phyloP scores from a whole-genome alignment of 345 rosid species.

The Salix koriyanagi region DNA sequence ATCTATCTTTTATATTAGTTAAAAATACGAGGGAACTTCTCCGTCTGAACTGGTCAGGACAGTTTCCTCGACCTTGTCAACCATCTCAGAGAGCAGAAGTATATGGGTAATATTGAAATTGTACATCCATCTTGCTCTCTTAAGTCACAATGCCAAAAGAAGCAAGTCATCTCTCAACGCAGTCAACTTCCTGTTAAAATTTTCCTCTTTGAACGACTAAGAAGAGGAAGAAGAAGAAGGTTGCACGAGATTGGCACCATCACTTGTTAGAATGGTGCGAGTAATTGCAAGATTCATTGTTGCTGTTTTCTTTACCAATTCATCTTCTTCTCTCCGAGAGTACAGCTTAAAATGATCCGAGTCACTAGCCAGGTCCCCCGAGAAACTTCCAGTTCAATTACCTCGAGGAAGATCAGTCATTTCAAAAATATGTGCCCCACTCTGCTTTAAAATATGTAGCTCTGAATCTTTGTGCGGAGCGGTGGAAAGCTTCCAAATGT shows the following conservation, averaged over 20 bases:
- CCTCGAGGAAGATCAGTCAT: constrained; percentile 90
- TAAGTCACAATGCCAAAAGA: no score
- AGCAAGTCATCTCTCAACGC: no score
- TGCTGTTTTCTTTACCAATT: constrained; percentile 44
- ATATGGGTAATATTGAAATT: no score
- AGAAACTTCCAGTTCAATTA: constrained; percentile 77
- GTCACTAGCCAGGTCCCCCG: constrained; percentile 65
- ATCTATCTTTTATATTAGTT: no score
- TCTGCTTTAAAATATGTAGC: constrained; percentile 46
- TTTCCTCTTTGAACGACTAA: no score
- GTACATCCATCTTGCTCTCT: no score
- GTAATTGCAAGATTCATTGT: constrained; percentile 37
- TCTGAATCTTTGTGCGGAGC: constrained; percentile 77
- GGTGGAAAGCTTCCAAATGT: constrained; percentile 87
- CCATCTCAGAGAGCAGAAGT: no score
- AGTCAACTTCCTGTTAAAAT: no score
- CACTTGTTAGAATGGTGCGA: constrained; percentile 37
- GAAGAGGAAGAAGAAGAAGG: not conserved
- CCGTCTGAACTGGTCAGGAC: no score
- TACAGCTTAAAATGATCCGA: constrained; percentile 23
- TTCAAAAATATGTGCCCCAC: constrained; percentile 51
- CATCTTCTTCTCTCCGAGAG: constrained; percentile 54
- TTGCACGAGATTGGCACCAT: not conserved
- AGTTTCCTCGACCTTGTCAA: no score
- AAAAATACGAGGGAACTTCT: no score